Evolutionary conservation across 2,329 filamentous ascomycete species (phyloP).

Genomic region (Neurospora sp.): DNA sequence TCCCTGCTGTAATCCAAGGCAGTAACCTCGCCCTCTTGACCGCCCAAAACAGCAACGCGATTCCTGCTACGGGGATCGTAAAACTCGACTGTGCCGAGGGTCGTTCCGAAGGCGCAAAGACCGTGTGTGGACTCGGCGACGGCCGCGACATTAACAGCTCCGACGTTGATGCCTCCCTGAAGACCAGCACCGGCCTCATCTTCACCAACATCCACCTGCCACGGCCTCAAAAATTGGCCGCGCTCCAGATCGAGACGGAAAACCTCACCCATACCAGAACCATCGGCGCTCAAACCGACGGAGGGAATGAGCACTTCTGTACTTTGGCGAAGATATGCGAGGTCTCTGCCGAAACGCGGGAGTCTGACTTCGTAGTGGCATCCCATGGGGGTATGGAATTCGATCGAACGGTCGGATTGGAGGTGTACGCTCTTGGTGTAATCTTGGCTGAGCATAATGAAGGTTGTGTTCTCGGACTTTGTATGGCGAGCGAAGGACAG

Average conservation of each 20-base stretch:
- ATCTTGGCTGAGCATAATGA: constrained; percentile 77
- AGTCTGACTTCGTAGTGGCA: constrained; percentile 84
- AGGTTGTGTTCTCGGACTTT: constrained; percentile 81
- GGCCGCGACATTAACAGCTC: constrained; percentile 77
- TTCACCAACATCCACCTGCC: constrained; percentile 79
- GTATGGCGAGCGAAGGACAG: constrained; percentile 93
- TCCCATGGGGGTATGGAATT: constrained; percentile 84
- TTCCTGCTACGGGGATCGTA: constrained; percentile 85
- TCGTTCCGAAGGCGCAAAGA: constrained; percentile 85
- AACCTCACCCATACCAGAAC: constrained; percentile 65
- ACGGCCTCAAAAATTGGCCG: constrained; percentile 89
- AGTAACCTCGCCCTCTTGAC: constrained; percentile 64
- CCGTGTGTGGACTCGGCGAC: constrained; percentile 86
- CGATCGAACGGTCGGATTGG: constrained; percentile 80
- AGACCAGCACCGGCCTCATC: constrained; percentile 68
- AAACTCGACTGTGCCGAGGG: constrained; percentile 90
- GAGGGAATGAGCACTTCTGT: constrained; percentile 78
- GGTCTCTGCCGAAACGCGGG: constrained; percentile 82
- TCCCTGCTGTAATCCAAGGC: constrained; percentile 78
- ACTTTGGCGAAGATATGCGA: constrained; percentile 59
- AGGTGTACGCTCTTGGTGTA: constrained; percentile 92
- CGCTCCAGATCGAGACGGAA: constrained; percentile 86
- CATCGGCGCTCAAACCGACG: constrained; percentile 77
- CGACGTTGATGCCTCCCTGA: constrained; percentile 77
- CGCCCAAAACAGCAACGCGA: constrained; percentile 65